These are phyloP conservation scores for Fusarium sp. DNA, from an alignment of 2,329 filamentous ascomycete genomes.

Conservation along the genomic window DNA sequence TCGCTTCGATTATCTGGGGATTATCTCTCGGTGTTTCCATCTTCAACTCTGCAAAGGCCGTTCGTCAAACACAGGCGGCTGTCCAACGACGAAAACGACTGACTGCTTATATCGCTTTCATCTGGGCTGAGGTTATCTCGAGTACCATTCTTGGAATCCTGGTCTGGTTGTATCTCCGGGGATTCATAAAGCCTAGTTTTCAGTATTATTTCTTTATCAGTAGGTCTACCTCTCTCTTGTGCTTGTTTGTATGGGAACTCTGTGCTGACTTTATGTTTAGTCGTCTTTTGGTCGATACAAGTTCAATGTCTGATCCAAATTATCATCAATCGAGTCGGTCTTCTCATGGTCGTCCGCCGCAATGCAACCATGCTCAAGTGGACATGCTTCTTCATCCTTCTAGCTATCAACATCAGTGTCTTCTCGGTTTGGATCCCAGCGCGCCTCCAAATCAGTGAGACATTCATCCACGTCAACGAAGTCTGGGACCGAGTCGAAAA, in stretches of 20 bases:
- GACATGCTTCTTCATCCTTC: conserved; percentile 54
- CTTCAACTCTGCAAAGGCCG: conserved; percentile 40
- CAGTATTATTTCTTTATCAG: conserved; percentile 42
- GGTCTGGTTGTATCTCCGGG: conserved; percentile 38
- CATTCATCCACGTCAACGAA: conserved; percentile 55
- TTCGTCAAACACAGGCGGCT: conserved; percentile 32
- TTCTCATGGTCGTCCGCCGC: conserved; percentile 55
- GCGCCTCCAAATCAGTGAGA: conserved; percentile 53
- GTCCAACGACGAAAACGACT: conserved; percentile 30
- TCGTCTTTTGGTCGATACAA: conserved; percentile 51
- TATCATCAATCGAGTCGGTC: conserved; percentile 61
- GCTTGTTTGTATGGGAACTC: no score
- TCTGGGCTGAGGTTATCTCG: conserved; percentile 40
- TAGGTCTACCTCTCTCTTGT: conserved; percentile 9
- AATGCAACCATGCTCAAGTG: conserved; percentile 53
- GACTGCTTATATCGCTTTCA: conserved; percentile 31
- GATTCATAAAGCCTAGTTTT: conserved; percentile 47
- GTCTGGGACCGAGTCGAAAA: conserved; percentile 63
- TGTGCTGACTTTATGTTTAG: conserved; percentile 35
- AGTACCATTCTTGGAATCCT: conserved; percentile 38
- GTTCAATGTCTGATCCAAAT: conserved; percentile 60
- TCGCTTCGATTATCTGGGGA: conserved; percentile 42
- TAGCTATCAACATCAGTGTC: conserved; percentile 59
- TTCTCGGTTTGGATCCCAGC: conserved; percentile 63
- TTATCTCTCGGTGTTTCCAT: conserved; percentile 37